These are phyloP conservation scores for Lagenidium giganteum DNA, from an alignment of 352 stramenopile genomes.

Conservation along the genomic window DNA sequence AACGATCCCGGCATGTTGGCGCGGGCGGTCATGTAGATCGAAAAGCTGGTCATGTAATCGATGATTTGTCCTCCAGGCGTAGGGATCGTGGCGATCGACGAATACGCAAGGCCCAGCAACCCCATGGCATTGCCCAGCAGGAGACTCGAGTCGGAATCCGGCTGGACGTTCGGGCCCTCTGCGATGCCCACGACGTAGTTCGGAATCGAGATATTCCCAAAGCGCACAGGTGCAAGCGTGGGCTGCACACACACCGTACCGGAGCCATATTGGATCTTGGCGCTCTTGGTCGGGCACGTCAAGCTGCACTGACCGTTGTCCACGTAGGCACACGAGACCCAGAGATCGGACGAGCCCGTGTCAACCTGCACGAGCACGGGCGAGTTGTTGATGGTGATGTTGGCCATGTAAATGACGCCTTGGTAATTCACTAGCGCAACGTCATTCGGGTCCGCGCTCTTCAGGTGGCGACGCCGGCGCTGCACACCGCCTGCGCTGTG, in stretches of 20 bases:
- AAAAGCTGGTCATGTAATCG: conserved; percentile 12
- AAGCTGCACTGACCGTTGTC: neutral
- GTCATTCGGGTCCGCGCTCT: conserved; percentile 5
- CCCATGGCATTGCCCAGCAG: conserved; percentile 8
- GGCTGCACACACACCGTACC: conserved; percentile 13
- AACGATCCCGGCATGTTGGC: conserved; percentile 4
- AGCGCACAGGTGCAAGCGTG: conserved; percentile 1
- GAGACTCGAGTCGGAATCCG: neutral
- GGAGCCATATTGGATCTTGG: conserved; percentile 14
- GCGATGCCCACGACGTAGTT: conserved; percentile 13
- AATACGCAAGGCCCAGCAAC: conserved; percentile 14
- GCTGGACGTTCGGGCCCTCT: conserved; percentile 3
- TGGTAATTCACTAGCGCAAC: conserved; percentile 48
- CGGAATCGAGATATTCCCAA: conserved; percentile 9
- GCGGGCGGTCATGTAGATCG: conserved; percentile 9
- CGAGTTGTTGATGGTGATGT: conserved; percentile 34
- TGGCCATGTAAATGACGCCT: conserved; percentile 59
- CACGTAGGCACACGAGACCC: conserved; percentile 58
- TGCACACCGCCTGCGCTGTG: too few relatives aligned
- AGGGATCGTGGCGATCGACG: conserved; percentile 5
- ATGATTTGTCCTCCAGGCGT: conserved; percentile 7
- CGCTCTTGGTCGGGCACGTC: conserved; percentile 6
- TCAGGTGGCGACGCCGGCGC: too few relatives aligned
- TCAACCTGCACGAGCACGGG: conserved; percentile 57
- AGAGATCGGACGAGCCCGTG: conserved; percentile 75